Evolutionary conservation across 495 filamentous ascomycete genomes (phyloP).

Genomic region (Aspergillus leporis): DNA sequence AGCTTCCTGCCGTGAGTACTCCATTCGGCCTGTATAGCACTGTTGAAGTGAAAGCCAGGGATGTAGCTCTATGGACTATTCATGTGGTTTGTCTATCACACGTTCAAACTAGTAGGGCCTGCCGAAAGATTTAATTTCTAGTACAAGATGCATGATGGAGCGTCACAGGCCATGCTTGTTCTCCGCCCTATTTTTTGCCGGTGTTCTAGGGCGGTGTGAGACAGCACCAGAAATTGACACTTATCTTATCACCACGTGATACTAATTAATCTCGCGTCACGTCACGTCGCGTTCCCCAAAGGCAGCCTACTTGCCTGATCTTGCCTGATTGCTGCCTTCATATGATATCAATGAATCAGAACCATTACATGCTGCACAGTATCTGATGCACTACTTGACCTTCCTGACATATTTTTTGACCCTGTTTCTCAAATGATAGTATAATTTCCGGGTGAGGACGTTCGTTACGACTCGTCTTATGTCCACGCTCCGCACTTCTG

Average conservation of each 20-base stretch:
- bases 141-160: background rate
- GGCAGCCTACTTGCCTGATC: conserved; percentile 10
- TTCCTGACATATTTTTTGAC: background rate
- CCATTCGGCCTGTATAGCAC: conserved; percentile 28
- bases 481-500: conserved; percentile 26
- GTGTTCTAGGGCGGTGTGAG: conserved; percentile 24
- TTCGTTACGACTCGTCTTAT: conserved; percentile 30
- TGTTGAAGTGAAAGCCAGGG: background rate
- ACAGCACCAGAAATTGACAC: no score
- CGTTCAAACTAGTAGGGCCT: background rate
- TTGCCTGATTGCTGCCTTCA: conserved; percentile 7
- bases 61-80: background rate
- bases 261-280: conserved; percentile 34
- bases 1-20: conserved; percentile 39
- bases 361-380: background rate
- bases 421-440: background rate
- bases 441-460: background rate
- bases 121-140: background rate
- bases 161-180: background rate
- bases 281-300: conserved; percentile 34
- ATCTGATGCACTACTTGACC: background rate
- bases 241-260: conserved; percentile 34
- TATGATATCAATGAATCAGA: background rate
- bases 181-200: conserved; percentile 24
- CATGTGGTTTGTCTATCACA: conserved; percentile 4